Evolutionary conservation across 2,329 filamentous ascomycete genomes (phyloP).

Genomic region (Xylaria sp.): DNA sequence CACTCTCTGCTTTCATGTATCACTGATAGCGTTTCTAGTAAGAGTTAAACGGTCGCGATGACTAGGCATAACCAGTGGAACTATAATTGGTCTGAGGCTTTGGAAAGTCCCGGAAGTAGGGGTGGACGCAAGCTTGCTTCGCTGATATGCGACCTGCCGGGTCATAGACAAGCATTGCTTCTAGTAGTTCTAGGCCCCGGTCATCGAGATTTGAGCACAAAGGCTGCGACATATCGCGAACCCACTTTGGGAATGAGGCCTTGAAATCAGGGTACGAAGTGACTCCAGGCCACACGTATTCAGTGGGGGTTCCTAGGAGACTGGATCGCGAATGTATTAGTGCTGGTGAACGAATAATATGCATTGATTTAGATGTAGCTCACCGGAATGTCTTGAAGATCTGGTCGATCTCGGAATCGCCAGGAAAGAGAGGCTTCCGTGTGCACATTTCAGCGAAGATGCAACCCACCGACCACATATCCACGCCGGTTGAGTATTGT

Average conservation of each 20-base stretch:
- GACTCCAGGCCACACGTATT: conserved; percentile 87
- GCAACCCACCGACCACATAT: conserved; percentile 95
- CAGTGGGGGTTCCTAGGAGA: conserved; percentile 83
- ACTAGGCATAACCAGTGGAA: conserved; percentile 40
- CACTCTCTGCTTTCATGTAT: conserved; percentile 35
- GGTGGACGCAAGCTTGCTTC: conserved; percentile 85
- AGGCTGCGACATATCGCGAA: conserved; percentile 71
- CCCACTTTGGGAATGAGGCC: conserved; percentile 90
- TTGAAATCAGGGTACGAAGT: conserved; percentile 97
- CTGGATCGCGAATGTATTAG: conserved; percentile 51
- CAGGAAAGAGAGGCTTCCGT: conserved; percentile 89
- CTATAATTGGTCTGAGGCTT: conserved; percentile 37
- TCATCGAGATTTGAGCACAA: conserved; percentile 80
- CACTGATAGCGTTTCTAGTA: conserved; percentile 13
- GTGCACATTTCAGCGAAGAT: conserved; percentile 98
- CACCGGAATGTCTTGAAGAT: conserved; percentile 96
- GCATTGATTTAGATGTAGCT: conserved; percentile 42
- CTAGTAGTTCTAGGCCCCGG: conserved; percentile 72
- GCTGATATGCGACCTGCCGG: conserved; percentile 87
- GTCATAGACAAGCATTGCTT: conserved; percentile 83
- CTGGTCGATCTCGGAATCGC: conserved; percentile 92
- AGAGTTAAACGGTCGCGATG: conserved; percentile 6
- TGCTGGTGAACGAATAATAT: neutral
- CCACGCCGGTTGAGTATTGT: conserved; percentile 92
- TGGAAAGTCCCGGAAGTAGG: conserved; percentile 72